A percentile compares a stretch with the other conserved stretches of the same genome.
These are phyloP conservation scores for Escallonia rubra DNA, from an alignment of 129 eudicot genomes.

Conservation along the genomic window DNA sequence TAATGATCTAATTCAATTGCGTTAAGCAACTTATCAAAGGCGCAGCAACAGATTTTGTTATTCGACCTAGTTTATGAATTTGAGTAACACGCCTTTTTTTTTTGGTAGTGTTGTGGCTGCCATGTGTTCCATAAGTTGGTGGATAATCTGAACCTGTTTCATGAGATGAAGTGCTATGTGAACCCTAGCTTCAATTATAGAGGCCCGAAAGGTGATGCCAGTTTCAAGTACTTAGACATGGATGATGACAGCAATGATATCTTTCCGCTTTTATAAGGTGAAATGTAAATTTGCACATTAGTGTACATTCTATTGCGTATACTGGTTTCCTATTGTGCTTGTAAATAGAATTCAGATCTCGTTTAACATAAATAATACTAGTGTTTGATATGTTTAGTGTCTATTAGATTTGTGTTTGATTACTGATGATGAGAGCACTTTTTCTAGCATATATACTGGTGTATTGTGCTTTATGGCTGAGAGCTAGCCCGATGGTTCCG, in stretches of 20 bases:
- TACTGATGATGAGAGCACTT: too few species aligned
- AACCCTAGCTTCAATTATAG: constrained; percentile 69
- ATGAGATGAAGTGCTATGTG: constrained; percentile 83
- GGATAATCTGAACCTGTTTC: constrained; percentile 81
- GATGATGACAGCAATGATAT: constrained; percentile 49
- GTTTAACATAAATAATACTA: not conserved
- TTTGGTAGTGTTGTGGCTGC: constrained; percentile 79
- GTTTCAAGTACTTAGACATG: constrained; percentile 60
- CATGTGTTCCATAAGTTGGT: constrained; percentile 85
- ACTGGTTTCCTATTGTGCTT: not conserved
- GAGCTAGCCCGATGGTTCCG: too few species aligned
- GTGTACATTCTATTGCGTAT: constrained; percentile 25
- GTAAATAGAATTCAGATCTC: constrained; percentile 11
- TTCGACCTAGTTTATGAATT: too few species aligned
- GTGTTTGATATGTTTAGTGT: not conserved
- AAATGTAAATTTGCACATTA: constrained; percentile 3
- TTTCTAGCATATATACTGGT: too few species aligned
- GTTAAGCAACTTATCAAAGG: too few species aligned
- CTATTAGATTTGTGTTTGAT: too few species aligned
- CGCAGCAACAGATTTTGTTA: too few species aligned
- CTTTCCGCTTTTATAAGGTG: constrained; percentile 44
- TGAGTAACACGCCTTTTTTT: too few species aligned
- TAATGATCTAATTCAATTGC: too few species aligned
- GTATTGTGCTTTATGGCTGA: too few species aligned
- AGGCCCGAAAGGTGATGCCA: constrained; percentile 35